A percentile compares a stretch with the other conserved stretches of the same genome.
Evolutionary conservation across 2,329 filamentous ascomycete species (phyloP).

Genomic region (Ambrosiella beaveri): DNA sequence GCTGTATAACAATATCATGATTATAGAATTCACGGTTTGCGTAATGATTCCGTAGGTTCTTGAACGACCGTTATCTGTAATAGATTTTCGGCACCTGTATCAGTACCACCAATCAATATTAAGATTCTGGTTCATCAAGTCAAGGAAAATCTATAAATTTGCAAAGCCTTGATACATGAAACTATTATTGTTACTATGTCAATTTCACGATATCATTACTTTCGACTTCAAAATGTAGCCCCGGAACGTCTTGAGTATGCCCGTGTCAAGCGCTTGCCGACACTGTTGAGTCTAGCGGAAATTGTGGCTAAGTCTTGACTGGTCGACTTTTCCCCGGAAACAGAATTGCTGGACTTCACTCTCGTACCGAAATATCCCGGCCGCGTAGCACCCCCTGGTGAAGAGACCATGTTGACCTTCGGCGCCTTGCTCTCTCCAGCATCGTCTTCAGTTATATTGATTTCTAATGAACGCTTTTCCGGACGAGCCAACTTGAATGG

Average conservation of each 20-base stretch:
- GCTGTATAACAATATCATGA: not conserved
- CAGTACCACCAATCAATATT: conserved; percentile 7
- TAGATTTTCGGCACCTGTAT: conserved; percentile 3
- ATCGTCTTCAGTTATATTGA: not conserved
- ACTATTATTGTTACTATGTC: too few relatives aligned
- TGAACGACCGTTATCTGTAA: not conserved
- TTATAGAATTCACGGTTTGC: not conserved
- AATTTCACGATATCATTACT: not conserved
- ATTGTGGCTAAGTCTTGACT: not conserved
- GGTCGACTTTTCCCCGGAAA: not conserved
- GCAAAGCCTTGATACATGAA: too few relatives aligned
- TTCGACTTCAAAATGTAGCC: not conserved
- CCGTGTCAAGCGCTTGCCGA: not conserved
- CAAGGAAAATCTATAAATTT: not conserved
- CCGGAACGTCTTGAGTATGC: not conserved
- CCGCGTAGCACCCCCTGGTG: not conserved
- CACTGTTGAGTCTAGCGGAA: not conserved
- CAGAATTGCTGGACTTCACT: not conserved
- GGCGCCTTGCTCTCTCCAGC: not conserved
- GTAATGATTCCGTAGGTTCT: not conserved
- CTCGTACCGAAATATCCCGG: too few relatives aligned
- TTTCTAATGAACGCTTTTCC: not conserved
- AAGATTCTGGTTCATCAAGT: not conserved
- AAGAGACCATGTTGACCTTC: not conserved
- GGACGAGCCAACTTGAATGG: not conserved